Conservation (phyloP, 768 basidiomycete species). For the Psilocybe cubensis region DNA sequence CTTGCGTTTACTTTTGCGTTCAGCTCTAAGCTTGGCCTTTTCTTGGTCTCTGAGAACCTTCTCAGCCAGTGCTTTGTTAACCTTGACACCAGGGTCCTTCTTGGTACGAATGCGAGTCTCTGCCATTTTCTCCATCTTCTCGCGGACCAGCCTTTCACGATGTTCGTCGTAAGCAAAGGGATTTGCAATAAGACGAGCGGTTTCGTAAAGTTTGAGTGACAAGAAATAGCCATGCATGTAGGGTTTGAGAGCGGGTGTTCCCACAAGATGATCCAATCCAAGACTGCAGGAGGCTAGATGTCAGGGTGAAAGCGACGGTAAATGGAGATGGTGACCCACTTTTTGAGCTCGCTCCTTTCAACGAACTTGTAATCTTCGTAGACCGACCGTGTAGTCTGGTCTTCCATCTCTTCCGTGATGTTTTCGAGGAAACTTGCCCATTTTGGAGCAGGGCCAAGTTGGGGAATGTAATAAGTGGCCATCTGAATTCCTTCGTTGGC, state of each 20-base stretch:
- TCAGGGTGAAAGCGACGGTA: not conserved
- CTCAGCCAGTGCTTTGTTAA: slow-evolving; percentile 82
- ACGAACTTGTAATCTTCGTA: slow-evolving; percentile 99
- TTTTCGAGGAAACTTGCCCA: slow-evolving; percentile 99
- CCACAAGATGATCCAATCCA: slow-evolving; percentile 93
- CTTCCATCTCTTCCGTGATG: slow-evolving; percentile 98
- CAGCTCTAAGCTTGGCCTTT: slow-evolving; percentile 56
- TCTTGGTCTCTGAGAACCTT: slow-evolving; percentile 73
- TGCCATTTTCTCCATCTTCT: slow-evolving; percentile 92
- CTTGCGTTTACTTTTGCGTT: slow-evolving; percentile 53
- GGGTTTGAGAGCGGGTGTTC: slow-evolving; percentile 94
- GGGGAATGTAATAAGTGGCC: slow-evolving; percentile 93
- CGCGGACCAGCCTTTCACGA: slow-evolving; percentile 83
- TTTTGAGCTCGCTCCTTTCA: slow-evolving; percentile 81
- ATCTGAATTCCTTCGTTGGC: slow-evolving; percentile 98
- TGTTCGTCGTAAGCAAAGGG: slow-evolving; percentile 96
- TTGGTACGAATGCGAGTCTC: slow-evolving; percentile 89
- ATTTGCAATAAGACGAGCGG: slow-evolving; percentile 94
- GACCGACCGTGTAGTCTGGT: slow-evolving; percentile 72
- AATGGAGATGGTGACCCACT: slow-evolving; percentile 52
- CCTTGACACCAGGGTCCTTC: slow-evolving; percentile 75
- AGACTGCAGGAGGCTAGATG: slow-evolving; percentile 52
- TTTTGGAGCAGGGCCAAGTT: slow-evolving; percentile 93
- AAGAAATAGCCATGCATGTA: slow-evolving; percentile 99
- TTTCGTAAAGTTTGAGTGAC: slow-evolving; percentile 93